phyloP scores from a whole-genome alignment of 176 grass and related monocot species.

The Rhynchospora breviuscula region DNA sequence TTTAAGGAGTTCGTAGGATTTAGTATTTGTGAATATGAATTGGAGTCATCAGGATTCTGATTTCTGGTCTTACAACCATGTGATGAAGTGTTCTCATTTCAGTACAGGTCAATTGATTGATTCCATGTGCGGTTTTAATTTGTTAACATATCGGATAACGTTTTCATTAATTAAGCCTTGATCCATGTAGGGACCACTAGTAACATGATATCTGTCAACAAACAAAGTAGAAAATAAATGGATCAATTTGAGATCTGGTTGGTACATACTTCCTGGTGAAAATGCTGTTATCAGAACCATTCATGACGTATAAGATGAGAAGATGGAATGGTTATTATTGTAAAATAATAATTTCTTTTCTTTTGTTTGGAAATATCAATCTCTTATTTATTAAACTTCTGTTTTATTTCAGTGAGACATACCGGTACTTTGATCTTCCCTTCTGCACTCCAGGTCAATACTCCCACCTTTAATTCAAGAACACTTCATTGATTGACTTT shows the following conservation, averaged over 20 bases:
- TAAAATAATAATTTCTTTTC: not conserved
- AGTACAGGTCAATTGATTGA: not conserved
- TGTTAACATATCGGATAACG: not conserved
- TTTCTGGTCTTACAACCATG: not conserved
- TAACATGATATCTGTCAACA: too few species aligned
- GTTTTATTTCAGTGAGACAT: slow-evolving; percentile 72
- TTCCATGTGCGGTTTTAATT: not conserved
- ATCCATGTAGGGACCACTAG: not conserved
- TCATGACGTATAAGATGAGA: not conserved
- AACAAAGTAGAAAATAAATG: not conserved
- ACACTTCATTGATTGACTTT: not conserved
- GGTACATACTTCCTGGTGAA: not conserved
- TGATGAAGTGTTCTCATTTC: not conserved
- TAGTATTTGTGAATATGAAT: not conserved
- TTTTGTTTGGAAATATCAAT: slow-evolving; percentile 2
- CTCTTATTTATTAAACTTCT: not conserved
- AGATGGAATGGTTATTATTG: not conserved
- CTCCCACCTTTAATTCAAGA: not conserved
- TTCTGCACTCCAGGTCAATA: slow-evolving; percentile 86
- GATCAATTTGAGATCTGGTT: not conserved
- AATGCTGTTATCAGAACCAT: not conserved
- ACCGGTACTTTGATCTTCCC: slow-evolving; percentile 89
- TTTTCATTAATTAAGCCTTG: not conserved
- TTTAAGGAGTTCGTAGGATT: not conserved
- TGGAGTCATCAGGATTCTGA: not conserved